Conservation (phyloP, 2,329 filamentous ascomycete genomes). For the Colletotrichum chlorophyti region DNA sequence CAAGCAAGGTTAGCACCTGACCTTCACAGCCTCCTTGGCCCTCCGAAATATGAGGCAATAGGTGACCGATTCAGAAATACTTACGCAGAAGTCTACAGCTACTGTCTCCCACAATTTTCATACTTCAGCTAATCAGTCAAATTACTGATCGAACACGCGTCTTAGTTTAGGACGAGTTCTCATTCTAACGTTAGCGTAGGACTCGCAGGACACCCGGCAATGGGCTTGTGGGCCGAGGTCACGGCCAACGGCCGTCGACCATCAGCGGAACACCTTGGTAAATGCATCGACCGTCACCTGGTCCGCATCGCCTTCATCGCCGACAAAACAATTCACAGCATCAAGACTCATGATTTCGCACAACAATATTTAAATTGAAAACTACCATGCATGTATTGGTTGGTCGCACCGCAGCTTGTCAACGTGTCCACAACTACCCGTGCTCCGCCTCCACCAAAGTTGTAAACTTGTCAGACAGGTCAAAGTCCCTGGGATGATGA, state of each 20-base stretch:
- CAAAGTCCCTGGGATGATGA: conserved; percentile 1
- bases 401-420: neutral
- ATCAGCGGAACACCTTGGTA: too few species aligned
- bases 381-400: conserved; percentile 24
- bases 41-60: too few species aligned
- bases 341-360: conserved; percentile 1
- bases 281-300: neutral
- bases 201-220: neutral
- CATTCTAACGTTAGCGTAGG: too few species aligned
- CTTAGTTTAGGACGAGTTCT: too few species aligned
- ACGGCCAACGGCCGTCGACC: too few species aligned
- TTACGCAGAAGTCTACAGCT: too few species aligned
- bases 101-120: too few species aligned
- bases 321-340: neutral
- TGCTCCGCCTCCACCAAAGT: conserved; percentile 28
- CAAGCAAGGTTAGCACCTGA: conserved; percentile 22
- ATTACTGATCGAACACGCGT: too few species aligned
- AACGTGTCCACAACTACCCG: conserved; percentile 12
- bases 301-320: neutral
- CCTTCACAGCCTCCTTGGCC: conserved; percentile 27
- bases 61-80: too few species aligned
- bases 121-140: too few species aligned
- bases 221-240: too few species aligned
- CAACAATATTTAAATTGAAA: conserved; percentile 23
- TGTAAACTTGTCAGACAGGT: conserved; percentile 8